Percentiles rank a stretch among this genome's conserved stretches.
Evolutionary conservation across 306 rosid genomes (phyloP).

Genomic region (Quillaja saponaria): DNA sequence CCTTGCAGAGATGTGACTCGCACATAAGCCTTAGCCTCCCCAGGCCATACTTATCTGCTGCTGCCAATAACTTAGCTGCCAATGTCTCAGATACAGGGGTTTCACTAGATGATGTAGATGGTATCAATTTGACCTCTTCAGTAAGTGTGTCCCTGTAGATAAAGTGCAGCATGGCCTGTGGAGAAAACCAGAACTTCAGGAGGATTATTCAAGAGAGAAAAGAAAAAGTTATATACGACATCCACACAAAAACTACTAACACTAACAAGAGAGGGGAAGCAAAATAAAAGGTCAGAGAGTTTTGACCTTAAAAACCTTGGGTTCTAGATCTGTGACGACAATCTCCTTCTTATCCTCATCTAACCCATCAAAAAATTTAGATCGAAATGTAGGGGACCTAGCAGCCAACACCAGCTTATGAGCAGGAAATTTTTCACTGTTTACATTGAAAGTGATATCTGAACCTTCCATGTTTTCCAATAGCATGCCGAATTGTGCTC

Average conservation of each 20-base stretch:
- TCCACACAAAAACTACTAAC: slow-evolving; percentile 11
- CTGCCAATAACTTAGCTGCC: slow-evolving; percentile 71
- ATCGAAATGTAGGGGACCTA: slow-evolving; percentile 65
- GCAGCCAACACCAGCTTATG: slow-evolving; percentile 84
- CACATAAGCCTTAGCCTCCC: slow-evolving; percentile 78
- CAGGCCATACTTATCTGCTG: slow-evolving; percentile 73
- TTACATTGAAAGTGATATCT: slow-evolving; percentile 66
- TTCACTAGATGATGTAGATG: slow-evolving; percentile 49
- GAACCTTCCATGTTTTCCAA: slow-evolving; percentile 82
- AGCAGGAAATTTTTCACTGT: slow-evolving; percentile 68
- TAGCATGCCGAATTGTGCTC: slow-evolving; percentile 63
- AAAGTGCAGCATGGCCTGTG: slow-evolving; percentile 78
- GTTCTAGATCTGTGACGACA: slow-evolving; percentile 60
- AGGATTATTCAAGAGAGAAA: slow-evolving; percentile 1
- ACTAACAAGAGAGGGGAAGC: slow-evolving; percentile 6
- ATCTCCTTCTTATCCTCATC: slow-evolving; percentile 50
- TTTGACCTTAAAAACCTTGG: slow-evolving; percentile 84
- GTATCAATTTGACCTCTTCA: slow-evolving; percentile 58
- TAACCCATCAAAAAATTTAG: slow-evolving; percentile 45
- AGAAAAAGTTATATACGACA: slow-evolving; percentile 15
- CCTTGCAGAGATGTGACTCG: slow-evolving; percentile 82
- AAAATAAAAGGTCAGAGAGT: slow-evolving; percentile 14
- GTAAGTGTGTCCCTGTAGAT: slow-evolving; percentile 71
- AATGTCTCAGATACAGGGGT: slow-evolving; percentile 56
- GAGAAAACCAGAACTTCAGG: slow-evolving; percentile 35